Conservation (phyloP, 2,329 filamentous ascomycete species). For the Clonostachys sp. region DNA sequence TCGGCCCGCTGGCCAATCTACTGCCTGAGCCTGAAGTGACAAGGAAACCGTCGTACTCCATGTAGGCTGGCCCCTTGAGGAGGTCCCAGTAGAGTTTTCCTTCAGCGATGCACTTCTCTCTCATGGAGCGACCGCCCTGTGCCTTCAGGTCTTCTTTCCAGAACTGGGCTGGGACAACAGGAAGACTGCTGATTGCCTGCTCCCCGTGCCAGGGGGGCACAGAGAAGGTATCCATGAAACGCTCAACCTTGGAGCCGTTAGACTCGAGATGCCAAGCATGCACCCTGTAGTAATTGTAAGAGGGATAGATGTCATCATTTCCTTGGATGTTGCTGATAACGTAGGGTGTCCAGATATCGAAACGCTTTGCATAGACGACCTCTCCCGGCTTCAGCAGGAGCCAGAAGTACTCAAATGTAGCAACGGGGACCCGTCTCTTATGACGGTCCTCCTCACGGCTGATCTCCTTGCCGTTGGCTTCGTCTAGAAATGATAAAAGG, state of each 20-base stretch:
- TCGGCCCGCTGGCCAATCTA: conserved; percentile 18
- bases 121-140: conserved; percentile 21
- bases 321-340: conserved; percentile 27
- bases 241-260: conserved; percentile 21
- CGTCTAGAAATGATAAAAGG: conserved; percentile 35
- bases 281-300: conserved; percentile 17
- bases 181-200: conserved; percentile 32
- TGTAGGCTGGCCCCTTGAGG: conserved; percentile 36
- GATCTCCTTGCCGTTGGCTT: conserved; percentile 24
- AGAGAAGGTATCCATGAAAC: conserved; percentile 27
- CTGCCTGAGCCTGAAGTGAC: conserved; percentile 19
- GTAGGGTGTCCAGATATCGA: conserved; percentile 33
- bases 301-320: conserved; percentile 4
- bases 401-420: conserved; percentile 41
- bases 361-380: conserved; percentile 33
- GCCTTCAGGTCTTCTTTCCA: conserved; percentile 28
- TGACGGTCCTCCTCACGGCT: conserved; percentile 34
- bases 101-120: conserved; percentile 29
- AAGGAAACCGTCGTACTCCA: conserved; percentile 37
- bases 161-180: conserved; percentile 34
- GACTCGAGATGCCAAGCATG: conserved; percentile 36
- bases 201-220: conserved; percentile 36
- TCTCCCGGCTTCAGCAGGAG: conserved; percentile 38
- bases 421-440: conserved; percentile 25
- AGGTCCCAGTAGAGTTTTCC: conserved; percentile 43